These are phyloP conservation scores for Funneliformis mosseae DNA, from an alignment of 192 early-diverging fungal species.

Conservation along the genomic window DNA sequence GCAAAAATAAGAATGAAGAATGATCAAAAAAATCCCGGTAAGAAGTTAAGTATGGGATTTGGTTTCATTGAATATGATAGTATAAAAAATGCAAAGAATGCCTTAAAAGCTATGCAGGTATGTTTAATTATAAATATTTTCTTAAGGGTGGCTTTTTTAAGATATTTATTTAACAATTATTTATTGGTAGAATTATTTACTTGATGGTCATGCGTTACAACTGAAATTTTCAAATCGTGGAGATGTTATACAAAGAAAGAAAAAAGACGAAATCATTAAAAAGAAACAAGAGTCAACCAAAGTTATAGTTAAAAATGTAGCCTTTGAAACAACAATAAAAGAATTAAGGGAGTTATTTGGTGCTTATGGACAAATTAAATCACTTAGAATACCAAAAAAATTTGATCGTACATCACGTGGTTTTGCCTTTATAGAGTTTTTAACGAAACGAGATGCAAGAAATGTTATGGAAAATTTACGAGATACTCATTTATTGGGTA, in stretches of 20 bases:
- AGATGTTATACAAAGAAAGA: conserved; percentile 32
- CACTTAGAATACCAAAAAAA: conserved; percentile 93
- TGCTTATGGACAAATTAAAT: conserved; percentile 92
- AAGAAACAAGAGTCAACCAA: conserved; percentile 76
- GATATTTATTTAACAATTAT: not conserved
- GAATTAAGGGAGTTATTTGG: conserved; percentile 89
- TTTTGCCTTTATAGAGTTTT: conserved; percentile 97
- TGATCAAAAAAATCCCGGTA: conserved; percentile 80
- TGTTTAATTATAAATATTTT: not conserved
- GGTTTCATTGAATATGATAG: conserved; percentile 93
- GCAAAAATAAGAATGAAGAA: conserved; percentile 84
- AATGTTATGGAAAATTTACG: conserved; percentile 83
- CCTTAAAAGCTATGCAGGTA: conserved; percentile 87
- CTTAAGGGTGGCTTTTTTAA: not conserved
- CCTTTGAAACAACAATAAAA: conserved; percentile 95
- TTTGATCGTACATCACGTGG: conserved; percentile 93
- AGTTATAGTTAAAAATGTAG: conserved; percentile 91
- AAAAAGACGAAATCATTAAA: conserved; percentile 43
- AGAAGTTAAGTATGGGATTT: conserved; percentile 92
- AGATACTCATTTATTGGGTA: conserved; percentile 95
- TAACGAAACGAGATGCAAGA: conserved; percentile 94
- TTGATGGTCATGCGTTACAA: conserved; percentile 89
- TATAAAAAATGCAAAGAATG: conserved; percentile 79
- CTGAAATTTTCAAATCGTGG: conserved; percentile 84
- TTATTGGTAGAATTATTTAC: conserved; percentile 53